Evolutionary conservation across 2,329 filamentous ascomycete genomes (phyloP), one percentile per base, ranked within the genome.

Genomic region (Penicillium psychrosexuale): DNA sequence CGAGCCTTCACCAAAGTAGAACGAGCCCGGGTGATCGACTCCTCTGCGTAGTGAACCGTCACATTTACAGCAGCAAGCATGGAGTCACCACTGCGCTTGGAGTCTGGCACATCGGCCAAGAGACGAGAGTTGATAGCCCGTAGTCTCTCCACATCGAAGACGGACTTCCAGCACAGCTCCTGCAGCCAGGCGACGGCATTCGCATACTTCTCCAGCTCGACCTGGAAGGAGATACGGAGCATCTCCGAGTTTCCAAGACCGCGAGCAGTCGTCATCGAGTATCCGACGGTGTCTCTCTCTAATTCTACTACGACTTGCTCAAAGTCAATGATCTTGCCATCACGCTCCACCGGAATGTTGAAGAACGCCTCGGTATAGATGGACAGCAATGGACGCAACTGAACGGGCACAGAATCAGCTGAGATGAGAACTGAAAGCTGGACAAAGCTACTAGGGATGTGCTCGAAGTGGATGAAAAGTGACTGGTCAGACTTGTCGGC

Each of bases 391-490:
- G 94, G 94, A 69, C 93, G 91, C 56, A 93, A 82, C 60, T 92
- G 84, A n/a, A 88, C 82, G 0, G 92, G 90, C 1, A 97, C 79
- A 31, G 84, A 79, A 2, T 85, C 82, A 0, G 91, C 96, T 49
- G 90, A 90, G 47, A 97, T 79, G 53, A 94, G 84, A 22, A 97
- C 75, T 45, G 85, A 87, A 55, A 97, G 82, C 64, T 93, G 88
- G 7, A 96, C 91, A 71, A 99, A 99, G 68, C 91, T 96, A 56
- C 90, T 95, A 2, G 88, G 87, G 13, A 97, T 91, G 67, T 96
- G 87, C 74, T 99, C 94, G 62, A 95, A 99, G 73, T 99, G 93
- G n/a, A 99, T 81, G 73, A 97, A 99, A 2, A 97, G 78, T 0
- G 91, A 88, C n/a, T 86, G 70, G 15, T 80, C 78, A 7, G 78